phyloP scores from a whole-genome alignment of 1,284 basidiomycete genomes.

The Rhodotorula sp. region DNA sequence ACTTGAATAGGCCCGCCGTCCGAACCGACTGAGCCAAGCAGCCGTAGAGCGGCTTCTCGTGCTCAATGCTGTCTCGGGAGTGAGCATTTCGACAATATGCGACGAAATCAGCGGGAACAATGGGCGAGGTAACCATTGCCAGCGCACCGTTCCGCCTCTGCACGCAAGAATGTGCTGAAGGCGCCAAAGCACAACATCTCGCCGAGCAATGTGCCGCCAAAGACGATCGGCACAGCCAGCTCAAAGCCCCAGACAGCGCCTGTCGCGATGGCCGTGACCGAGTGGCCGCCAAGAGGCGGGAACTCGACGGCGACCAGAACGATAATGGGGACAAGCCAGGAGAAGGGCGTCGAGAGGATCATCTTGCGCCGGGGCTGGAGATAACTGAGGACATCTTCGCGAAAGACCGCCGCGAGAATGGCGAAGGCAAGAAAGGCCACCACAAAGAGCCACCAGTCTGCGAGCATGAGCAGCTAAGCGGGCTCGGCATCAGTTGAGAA shows the following conservation, averaged over 20 bases:
- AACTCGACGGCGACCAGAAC: background rate
- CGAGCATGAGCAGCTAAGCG: too few relatives aligned
- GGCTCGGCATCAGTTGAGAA: too few relatives aligned
- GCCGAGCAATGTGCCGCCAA: background rate
- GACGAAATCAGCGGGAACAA: background rate
- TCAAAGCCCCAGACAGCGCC: background rate
- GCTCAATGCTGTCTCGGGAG: background rate
- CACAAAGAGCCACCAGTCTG: background rate
- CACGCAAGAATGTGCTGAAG: background rate
- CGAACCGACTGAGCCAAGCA: background rate
- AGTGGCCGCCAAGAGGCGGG: background rate
- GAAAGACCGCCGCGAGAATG: background rate
- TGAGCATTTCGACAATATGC: background rate
- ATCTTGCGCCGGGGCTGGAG: background rate
- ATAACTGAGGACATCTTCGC: background rate
- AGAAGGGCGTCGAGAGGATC: background rate
- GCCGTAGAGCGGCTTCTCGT: background rate
- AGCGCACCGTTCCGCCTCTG: background rate
- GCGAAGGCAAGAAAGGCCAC: background rate
- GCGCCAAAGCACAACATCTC: background rate
- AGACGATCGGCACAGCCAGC: background rate
- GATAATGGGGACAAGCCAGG: background rate
- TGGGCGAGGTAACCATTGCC: background rate
- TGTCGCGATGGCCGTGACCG: background rate
- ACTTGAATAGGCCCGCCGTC: background rate